Conservation (phyloP, 2,329 filamentous ascomycete genomes). For the Incumbomyces delicatus region DNA sequence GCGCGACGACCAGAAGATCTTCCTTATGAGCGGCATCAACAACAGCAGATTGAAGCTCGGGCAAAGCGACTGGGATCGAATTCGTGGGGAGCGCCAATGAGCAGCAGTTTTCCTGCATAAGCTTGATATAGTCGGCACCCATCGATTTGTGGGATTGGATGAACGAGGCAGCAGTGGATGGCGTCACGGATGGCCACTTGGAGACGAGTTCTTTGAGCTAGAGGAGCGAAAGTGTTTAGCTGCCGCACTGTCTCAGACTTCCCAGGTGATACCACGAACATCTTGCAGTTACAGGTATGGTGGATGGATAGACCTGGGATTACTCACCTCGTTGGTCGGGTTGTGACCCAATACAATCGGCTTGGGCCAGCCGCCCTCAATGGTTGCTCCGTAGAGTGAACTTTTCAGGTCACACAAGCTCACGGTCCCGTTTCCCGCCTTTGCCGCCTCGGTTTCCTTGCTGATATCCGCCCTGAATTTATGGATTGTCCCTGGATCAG, state of each 20-base stretch:
- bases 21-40: conserved; percentile 17
- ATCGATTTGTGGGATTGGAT: conserved; percentile 15
- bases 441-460: conserved; percentile 13
- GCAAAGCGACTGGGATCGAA: conserved; percentile 16
- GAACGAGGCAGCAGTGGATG: conserved; percentile 29
- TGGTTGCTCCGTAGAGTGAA: conserved; percentile 39
- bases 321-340: conserved; percentile 23
- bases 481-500: conserved; percentile 13
- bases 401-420: conserved; percentile 38
- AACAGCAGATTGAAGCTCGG: conserved; percentile 31
- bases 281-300: no score
- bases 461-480: conserved; percentile 11
- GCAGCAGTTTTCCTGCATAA: conserved; percentile 22
- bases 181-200: conserved; percentile 39
- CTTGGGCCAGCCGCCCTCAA: conserved; percentile 45
- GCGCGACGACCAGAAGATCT: conserved; percentile 15
- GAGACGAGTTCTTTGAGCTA: conserved; percentile 29
- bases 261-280: no score
- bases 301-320: no score
- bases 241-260: not conserved
- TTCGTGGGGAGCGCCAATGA: conserved; percentile 20
- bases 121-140: conserved; percentile 21
- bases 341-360: conserved; percentile 15
- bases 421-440: conserved; percentile 10
- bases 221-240: not conserved